Evolutionary conservation across 2,329 filamentous ascomycete species (phyloP), one percentile per base, ranked within the genome.

Genomic region (Aspergillus novofumigatus): DNA sequence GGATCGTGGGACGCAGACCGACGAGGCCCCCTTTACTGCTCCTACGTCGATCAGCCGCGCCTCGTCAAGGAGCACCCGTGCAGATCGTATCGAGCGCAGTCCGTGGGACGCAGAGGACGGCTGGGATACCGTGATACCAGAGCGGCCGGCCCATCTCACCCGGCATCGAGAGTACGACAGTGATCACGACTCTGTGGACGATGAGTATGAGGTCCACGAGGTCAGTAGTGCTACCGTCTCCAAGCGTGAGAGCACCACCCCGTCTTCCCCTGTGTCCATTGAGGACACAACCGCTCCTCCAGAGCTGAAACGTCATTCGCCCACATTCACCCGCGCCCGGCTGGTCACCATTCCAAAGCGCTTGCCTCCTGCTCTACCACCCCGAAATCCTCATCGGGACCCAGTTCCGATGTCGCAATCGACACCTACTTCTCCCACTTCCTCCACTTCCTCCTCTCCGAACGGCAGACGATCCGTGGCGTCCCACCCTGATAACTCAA

Each of bases 331-430:
- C 42, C 88, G 90, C 68, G 90, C 91, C 25, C 88, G 88, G 52
- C 79, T 97, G 52, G 90, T 97, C 28, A 92, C 86, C 49, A 96
- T 97, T 57, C 86, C 90, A 11, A 95, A 93, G 75, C 84, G 91
- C 38, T 75, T 87, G 1, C 67, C 91, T 1, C 92, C 92, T 1
- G 86, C 89, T 8, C 81, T 96, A 11, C 92, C 92, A 1, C 81
- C 85, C 3, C 82, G 92, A 50, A 96, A 89, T 68, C 88, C 91
- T 17, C 63, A 68, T 9, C 72, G 72, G 53, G 60, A 56, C 59
- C 66, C 59, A 54, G 59, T 26, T 57, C 67, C 55, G 55, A 59
- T 59, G 44, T 67, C 44, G 11, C 44, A 47, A 26, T 47, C 60
- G 49, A 66, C 51, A 53, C 70, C 55, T 3, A 59, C 29, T 14